Percentiles rank a stretch among this genome's conserved stretches.
Evolutionary conservation across 2,329 filamentous ascomycete genomes (phyloP).

Genomic region (Cercospora sesami): DNA sequence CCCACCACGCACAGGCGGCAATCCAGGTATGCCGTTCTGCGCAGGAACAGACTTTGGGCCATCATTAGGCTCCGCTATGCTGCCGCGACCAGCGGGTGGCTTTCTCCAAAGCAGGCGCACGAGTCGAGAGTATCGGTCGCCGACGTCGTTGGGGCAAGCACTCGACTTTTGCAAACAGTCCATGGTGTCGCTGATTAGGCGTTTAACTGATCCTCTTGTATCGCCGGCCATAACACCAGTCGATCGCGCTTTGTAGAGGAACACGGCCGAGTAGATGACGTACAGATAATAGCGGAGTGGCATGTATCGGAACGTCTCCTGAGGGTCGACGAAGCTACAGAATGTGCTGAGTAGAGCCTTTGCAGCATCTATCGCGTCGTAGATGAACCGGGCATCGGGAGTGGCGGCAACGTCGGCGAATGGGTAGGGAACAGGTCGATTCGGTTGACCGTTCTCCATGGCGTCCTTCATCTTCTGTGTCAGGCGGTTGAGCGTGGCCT

Average conservation of each 20-base stretch:
- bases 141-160: conserved; percentile 59
- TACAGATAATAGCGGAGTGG: conserved; percentile 64
- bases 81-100: conserved; percentile 31
- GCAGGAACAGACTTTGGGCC: conserved; percentile 23
- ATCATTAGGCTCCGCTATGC: conserved; percentile 29
- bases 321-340: conserved; percentile 60
- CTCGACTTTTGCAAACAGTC: conserved; percentile 61
- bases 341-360: conserved; percentile 62
- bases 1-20: conserved; percentile 12
- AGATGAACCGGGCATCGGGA: conserved; percentile 66
- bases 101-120: conserved; percentile 61
- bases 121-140: conserved; percentile 61
- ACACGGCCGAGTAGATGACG: conserved; percentile 64
- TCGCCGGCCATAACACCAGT: conserved; percentile 60
- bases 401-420: conserved; percentile 53
- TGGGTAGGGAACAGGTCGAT: conserved; percentile 28
- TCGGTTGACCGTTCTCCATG: conserved; percentile 29
- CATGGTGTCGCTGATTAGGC: conserved; percentile 60
- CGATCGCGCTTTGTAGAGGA: conserved; percentile 64
- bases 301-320: conserved; percentile 62
- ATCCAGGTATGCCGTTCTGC: conserved; percentile 16
- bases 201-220: conserved; percentile 57
- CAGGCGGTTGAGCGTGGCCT: conserved; percentile 38
- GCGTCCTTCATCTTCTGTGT: conserved; percentile 32
- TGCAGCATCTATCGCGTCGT: conserved; percentile 64